These are phyloP conservation scores for Stagonosporopsis rhizophila DNA, from an alignment of 2,329 filamentous ascomycete genomes.

Conservation along the genomic window DNA sequence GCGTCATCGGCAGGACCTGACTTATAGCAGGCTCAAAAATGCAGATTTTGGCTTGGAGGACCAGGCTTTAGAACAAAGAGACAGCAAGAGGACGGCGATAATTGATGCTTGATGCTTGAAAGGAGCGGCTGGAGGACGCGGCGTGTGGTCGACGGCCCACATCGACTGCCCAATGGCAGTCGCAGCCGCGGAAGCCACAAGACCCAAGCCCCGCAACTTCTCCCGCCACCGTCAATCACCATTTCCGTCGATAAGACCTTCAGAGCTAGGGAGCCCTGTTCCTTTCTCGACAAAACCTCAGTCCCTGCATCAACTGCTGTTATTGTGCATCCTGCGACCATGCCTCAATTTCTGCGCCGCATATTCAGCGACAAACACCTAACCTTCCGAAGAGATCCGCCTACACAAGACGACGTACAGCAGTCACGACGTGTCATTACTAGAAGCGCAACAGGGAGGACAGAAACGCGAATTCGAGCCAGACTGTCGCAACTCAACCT, in stretches of 20 bases:
- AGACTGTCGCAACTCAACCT: constrained; percentile 21
- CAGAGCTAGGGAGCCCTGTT: constrained; percentile 1
- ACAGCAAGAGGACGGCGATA: background rate
- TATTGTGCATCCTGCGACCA: constrained; percentile 1
- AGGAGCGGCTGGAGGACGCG: constrained; percentile 10
- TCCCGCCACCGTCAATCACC: constrained; percentile 19
- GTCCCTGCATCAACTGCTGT: background rate
- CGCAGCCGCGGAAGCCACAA: background rate
- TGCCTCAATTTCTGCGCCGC: constrained; percentile 33
- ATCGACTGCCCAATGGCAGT: constrained; percentile 12
- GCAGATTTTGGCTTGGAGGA: background rate
- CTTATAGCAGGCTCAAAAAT: background rate
- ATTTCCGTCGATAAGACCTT: constrained; percentile 13
- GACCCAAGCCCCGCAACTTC: constrained; percentile 19
- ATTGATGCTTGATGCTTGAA: background rate
- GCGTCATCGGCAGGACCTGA: background rate
- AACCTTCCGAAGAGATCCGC: constrained; percentile 25
- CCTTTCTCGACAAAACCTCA: constrained; percentile 3
- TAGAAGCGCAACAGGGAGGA: constrained; percentile 15
- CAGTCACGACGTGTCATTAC: constrained; percentile 33
- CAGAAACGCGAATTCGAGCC: constrained; percentile 21
- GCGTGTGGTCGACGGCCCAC: background rate
- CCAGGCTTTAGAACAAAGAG: too few species aligned
- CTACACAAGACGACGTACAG: constrained; percentile 24
- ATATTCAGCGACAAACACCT: constrained; percentile 30